Conservation (phyloP, 331 rosid species). For the Spiraea crenata region DNA sequence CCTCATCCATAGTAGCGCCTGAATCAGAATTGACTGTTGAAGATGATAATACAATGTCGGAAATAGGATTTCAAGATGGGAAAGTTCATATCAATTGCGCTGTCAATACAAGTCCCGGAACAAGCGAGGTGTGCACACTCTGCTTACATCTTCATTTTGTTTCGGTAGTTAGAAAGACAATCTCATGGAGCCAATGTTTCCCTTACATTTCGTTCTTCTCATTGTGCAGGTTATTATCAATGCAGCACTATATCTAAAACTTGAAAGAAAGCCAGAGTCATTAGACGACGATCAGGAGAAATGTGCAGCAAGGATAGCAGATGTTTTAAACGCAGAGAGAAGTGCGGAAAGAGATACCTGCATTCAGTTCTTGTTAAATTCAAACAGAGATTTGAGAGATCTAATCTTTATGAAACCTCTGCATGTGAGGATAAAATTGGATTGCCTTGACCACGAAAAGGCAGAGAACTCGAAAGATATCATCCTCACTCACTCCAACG, state of each 20-base stretch:
- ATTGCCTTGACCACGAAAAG: conserved; percentile 61
- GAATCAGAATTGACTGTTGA: conserved; percentile 43
- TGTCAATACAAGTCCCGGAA: conserved; percentile 81
- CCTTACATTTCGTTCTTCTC: conserved; percentile 20
- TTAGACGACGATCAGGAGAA: conserved; percentile 42
- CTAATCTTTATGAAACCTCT: conserved; percentile 62
- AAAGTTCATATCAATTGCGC: conserved; percentile 38
- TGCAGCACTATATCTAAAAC: conserved; percentile 63
- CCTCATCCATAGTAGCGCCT: conserved; percentile 42
- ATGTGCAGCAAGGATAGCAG: conserved; percentile 58
- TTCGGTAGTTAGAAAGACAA: neutral
- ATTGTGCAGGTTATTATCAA: conserved; percentile 60
- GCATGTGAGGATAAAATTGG: conserved; percentile 64
- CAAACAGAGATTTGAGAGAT: conserved; percentile 66
- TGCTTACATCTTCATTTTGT: neutral
- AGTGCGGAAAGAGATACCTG: conserved; percentile 47
- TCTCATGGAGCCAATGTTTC: neutral
- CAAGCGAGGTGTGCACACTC: conserved; percentile 65
- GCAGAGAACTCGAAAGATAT: conserved; percentile 62
- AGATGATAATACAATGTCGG: conserved; percentile 33
- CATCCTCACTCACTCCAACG: conserved; percentile 54
- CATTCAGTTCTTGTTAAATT: conserved; percentile 47
- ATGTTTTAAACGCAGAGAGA: conserved; percentile 47
- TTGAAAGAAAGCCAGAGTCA: conserved; percentile 29
- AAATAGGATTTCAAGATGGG: conserved; percentile 35